Evolutionary conservation across 148 eudicot genomes (phyloP).

Genomic region (Camellia lanceoleosa): DNA sequence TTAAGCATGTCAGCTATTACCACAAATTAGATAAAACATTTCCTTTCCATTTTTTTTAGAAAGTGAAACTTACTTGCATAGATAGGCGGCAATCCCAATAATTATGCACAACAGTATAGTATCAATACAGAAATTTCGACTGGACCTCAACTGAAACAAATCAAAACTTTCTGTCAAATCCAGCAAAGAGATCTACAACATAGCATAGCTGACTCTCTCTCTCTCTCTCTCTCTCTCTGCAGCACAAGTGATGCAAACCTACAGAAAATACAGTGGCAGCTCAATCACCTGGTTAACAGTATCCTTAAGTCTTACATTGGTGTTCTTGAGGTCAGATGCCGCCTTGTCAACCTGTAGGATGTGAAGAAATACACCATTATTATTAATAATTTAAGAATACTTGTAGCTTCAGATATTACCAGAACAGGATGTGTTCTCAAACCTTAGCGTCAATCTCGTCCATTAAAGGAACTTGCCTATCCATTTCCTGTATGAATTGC

Average conservation of each 20-base stretch:
- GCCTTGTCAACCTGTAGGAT: slow-evolving; percentile 81
- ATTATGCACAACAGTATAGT: no score
- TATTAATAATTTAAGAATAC: background rate
- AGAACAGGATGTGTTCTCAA: slow-evolving; percentile 20
- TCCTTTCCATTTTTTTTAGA: no score
- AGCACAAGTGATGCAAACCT: background rate
- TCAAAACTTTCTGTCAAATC: no score
- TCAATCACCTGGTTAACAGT: slow-evolving; percentile 80
- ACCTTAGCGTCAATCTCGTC: slow-evolving; percentile 97
- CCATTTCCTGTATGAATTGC: slow-evolving; percentile 63
- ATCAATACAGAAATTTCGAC: no score
- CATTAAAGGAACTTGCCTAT: slow-evolving; percentile 96
- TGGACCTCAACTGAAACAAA: no score
- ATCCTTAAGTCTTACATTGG: slow-evolving; percentile 94
- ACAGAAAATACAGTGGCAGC: slow-evolving; percentile 4
- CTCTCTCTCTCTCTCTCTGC: background rate
- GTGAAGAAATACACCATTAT: slow-evolving; percentile 1
- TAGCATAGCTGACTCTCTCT: no score
- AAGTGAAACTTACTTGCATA: no score
- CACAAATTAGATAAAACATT: no score
- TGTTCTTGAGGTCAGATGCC: slow-evolving; percentile 86
- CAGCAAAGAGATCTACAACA: no score
- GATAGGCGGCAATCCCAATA: no score
- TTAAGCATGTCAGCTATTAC: no score
- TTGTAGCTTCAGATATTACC: slow-evolving; percentile 1